These are phyloP conservation scores for Cyclotella cryptica DNA, from an alignment of 108 stramenopile genomes.

Conservation along the genomic window DNA sequence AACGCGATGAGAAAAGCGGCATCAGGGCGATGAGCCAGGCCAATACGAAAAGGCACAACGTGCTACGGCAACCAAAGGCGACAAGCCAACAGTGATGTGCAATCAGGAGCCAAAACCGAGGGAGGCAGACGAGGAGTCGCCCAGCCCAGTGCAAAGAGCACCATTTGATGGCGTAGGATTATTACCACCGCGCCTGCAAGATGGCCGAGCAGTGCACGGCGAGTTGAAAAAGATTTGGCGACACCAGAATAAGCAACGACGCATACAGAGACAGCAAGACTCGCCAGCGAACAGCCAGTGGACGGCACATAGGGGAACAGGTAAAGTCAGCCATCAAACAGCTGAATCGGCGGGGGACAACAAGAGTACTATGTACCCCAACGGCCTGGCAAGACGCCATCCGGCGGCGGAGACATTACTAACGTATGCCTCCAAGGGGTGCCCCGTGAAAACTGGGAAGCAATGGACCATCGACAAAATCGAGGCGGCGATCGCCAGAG, in stretches of 20 bases:
- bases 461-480: slow-evolving; percentile 2
- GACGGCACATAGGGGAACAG: background rate
- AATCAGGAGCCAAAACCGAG: no score
- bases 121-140: no score
- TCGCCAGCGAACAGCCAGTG: background rate
- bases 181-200: no score
- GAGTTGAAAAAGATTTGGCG: background rate
- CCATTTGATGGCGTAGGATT: no score
- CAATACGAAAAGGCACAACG: no score
- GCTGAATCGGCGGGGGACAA: background rate
- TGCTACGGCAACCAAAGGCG: no score
- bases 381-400: no score
- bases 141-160: no score
- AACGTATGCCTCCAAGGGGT: background rate
- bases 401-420: no score
- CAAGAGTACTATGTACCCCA: background rate
- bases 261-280: background rate
- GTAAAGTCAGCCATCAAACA: background rate
- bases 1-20: no score
- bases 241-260: background rate
- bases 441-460: background rate
- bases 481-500: background rate
- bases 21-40: no score
- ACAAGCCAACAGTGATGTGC: no score
- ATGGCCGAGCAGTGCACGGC: background rate